phyloP scores from a whole-genome alignment of 192 early-diverging fungal genomes.

The Coemansia sp. region DNA sequence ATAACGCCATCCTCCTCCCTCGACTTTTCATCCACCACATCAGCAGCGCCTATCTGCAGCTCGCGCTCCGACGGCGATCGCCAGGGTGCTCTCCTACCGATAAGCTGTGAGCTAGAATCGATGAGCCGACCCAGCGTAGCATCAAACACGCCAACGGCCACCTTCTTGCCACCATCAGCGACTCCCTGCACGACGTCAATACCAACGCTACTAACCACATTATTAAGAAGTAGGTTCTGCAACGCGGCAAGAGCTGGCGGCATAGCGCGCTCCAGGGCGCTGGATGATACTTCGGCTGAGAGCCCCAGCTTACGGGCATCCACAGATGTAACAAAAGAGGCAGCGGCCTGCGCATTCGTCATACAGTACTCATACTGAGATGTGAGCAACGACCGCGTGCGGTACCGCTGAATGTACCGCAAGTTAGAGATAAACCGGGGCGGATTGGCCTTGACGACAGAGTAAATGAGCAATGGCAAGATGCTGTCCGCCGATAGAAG shows the following conservation, averaged over 20 bases:
- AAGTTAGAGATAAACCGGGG: conserved; percentile 71
- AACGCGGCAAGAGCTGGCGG: conserved; percentile 29
- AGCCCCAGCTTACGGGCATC: conserved; percentile 48
- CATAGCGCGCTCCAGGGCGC: conserved; percentile 24
- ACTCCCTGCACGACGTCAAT: conserved; percentile 57
- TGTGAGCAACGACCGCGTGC: conserved; percentile 37
- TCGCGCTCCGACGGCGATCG: conserved; percentile 33
- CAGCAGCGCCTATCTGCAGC: conserved; percentile 16
- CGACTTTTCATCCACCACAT: conserved; percentile 11
- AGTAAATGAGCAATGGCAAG: conserved; percentile 69
- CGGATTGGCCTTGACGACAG: conserved; percentile 69
- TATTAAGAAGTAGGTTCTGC: conserved; percentile 40
- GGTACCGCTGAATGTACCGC: conserved; percentile 58
- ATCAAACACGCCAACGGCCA: conserved; percentile 54
- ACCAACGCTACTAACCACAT: conserved; percentile 39
- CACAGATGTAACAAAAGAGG: conserved; percentile 44
- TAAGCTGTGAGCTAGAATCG: conserved; percentile 34
- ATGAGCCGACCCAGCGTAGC: conserved; percentile 47
- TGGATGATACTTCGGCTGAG: conserved; percentile 32
- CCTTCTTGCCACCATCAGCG: conserved; percentile 53
- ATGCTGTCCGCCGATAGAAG: conserved; percentile 63
- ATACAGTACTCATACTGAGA: conserved; percentile 56
- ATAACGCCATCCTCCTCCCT: conserved; percentile 12
- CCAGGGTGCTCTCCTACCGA: conserved; percentile 26
- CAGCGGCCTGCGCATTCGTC: conserved; percentile 48